phyloP scores from a whole-genome alignment of 1,284 basidiomycete species.

The Trichosporon inkin region DNA sequence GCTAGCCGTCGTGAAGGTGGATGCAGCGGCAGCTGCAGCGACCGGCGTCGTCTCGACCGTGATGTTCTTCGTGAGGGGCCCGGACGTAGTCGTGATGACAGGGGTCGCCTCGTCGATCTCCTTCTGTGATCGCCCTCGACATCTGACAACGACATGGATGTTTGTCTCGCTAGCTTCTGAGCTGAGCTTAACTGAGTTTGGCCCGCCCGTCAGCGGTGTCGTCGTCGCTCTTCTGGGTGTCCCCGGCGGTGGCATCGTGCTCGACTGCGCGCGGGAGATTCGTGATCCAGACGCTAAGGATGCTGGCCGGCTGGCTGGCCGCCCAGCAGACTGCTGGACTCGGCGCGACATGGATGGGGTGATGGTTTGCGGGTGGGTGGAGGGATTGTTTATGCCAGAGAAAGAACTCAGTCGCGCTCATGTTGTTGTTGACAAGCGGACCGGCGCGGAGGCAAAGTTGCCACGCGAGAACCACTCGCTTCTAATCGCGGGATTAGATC shows the following conservation, averaged over 20 bases:
- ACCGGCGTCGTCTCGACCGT: conserved; percentile 64
- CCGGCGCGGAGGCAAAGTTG: background rate
- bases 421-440: conserved; percentile 9
- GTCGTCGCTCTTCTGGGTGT: background rate
- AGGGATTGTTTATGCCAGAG: conserved; percentile 5
- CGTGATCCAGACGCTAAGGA: conserved; percentile 13
- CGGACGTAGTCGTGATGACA: conserved; percentile 70
- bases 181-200: conserved; percentile 10
- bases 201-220: background rate
- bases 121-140: conserved; percentile 61
- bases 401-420: conserved; percentile 12
- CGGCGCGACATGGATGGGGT: background rate
- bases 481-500: background rate
- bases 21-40: conserved; percentile 28
- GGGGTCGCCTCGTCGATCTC: conserved; percentile 77
- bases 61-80: conserved; percentile 67
- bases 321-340: conserved; percentile 20
- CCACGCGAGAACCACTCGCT: background rate
- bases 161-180: conserved; percentile 52
- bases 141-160: conserved; percentile 88
- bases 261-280: background rate
- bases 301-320: conserved; percentile 23
- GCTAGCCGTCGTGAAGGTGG: conserved; percentile 52
- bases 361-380: background rate
- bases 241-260: background rate